Conservation (phyloP, 164 flowering plant genomes). For the Annona cherimola region DNA sequence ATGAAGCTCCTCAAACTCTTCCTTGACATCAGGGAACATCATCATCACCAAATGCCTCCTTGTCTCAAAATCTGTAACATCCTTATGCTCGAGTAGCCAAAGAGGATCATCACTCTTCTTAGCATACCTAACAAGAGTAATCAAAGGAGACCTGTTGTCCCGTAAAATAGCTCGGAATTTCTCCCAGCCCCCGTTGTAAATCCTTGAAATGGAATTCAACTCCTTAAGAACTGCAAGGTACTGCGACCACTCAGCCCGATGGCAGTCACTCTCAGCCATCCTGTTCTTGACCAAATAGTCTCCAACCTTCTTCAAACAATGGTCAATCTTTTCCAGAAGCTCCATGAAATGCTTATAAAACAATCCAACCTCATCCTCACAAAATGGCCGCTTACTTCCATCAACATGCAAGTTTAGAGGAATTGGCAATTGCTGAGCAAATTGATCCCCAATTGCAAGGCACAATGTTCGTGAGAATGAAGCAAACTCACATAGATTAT, state of each 20-base stretch:
- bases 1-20: constrained; percentile 70
- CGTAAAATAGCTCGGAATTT: constrained; percentile 37
- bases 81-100: constrained; percentile 79
- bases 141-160: constrained; percentile 35
- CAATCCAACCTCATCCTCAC: constrained; percentile 34
- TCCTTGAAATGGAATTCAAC: constrained; percentile 43
- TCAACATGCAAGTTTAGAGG: constrained; percentile 20
- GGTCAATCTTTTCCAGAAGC: constrained; percentile 39
- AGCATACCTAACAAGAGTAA: constrained; percentile 44
- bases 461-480: constrained; percentile 47
- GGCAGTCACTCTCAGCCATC: constrained; percentile 23
- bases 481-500: constrained; percentile 50
- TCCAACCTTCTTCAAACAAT: constrained; percentile 44
- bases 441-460: constrained; percentile 29
- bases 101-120: constrained; percentile 52
- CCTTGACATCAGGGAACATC: constrained; percentile 76
- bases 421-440: constrained; percentile 24
- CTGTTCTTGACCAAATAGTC: constrained; percentile 18
- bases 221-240: constrained; percentile 65
- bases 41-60: constrained; percentile 72
- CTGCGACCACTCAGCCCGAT: constrained; percentile 31
- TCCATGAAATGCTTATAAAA: constrained; percentile 37
- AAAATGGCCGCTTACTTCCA: constrained; percentile 12
- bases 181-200: constrained; percentile 49
- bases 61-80: constrained; percentile 61